Base-by-base conservation (phyloP, 768 basidiomycete genomes). In the Boletus vinaceobasis region DNA sequence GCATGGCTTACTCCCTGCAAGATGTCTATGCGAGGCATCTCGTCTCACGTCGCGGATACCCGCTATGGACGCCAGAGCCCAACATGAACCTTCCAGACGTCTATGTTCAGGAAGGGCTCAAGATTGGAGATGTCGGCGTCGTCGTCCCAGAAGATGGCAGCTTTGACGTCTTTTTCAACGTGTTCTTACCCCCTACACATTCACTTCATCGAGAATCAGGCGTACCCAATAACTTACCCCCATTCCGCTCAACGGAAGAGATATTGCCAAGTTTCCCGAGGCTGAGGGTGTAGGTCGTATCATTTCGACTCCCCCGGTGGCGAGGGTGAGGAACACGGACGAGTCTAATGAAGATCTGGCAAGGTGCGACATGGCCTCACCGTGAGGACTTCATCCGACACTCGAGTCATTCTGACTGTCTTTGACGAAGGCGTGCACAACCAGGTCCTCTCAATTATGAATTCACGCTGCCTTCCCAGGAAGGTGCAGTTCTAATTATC, bases 101-200 rank as follows among this genome's bases (percentile, higher is more conserved):
- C 1, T 71, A 75, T 31, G 52, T 59, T 26, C 44, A 35, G 8
- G 43, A 57, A 29, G 73, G 72, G 1, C 59, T 71, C 46, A 65
- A 57, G 37, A 71, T 74, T 8, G 74, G 74, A 1, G 74, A 76
- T 51, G 69, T 75, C 4, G 71, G 72, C 3, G 60, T 73, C 29
- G 50, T 74, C 21, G 66, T 61, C 31, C 56, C 68, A 7, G 60
- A 61, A 14, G 59, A 64, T 32, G 74, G 73, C 27, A 63, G 59
- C 11, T 76, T 76, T 38, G 66, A 69, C 46, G 69, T 71, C 48
- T 65, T 74, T 5, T 75, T 75, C 59, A 74, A 73, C 29, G 62
- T 73, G 1, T 71, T 64, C 40, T 54, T 71, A 10, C 65, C 70
- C 35, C 59, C 62, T 7, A 55, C 64, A 3, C 70, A 74, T 40